Conservation (phyloP, 2,329 filamentous ascomycete genomes). For the Fusarium avenaceum region DNA sequence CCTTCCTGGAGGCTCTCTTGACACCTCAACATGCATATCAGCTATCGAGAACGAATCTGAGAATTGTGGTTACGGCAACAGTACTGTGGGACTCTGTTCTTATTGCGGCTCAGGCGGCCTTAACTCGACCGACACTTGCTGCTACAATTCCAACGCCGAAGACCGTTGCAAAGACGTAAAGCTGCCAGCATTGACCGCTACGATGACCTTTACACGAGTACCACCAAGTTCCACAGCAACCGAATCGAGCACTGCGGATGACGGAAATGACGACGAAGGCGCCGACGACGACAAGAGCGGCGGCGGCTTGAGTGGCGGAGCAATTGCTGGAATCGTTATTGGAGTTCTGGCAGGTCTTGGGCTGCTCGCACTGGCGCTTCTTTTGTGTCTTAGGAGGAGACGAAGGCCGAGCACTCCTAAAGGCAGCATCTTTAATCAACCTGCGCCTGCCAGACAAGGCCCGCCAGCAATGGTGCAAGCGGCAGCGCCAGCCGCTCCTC, state of each 20-base stretch:
- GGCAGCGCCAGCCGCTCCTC: constrained; percentile 50
- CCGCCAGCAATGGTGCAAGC: constrained; percentile 58
- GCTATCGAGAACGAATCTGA: constrained; percentile 84
- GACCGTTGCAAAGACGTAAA: constrained; percentile 80
- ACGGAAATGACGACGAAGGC: constrained; percentile 40
- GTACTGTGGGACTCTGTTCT: constrained; percentile 81
- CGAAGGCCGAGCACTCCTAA: constrained; percentile 71
- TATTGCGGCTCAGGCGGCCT: constrained; percentile 87
- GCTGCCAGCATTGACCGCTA: constrained; percentile 80
- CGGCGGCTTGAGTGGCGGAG: constrained; percentile 77
- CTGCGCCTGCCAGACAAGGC: constrained; percentile 75
- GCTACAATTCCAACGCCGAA: constrained; percentile 83
- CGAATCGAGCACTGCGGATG: constrained; percentile 32
- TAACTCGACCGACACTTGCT: constrained; percentile 96
- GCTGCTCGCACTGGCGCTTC: constrained; percentile 76
- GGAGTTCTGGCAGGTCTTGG: constrained; percentile 80
- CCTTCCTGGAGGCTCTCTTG: constrained; percentile 83
- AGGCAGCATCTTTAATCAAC: constrained; percentile 89
- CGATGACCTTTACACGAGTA: constrained; percentile 70
- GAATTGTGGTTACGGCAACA: constrained; percentile 87
- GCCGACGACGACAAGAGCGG: constrained; percentile 40
- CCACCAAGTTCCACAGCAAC: constrained; percentile 54
- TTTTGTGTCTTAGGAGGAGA: constrained; percentile 72
- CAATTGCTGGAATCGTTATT: constrained; percentile 91
- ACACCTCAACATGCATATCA: constrained; percentile 77